phyloP scores from a whole-genome alignment of 805 yeast genomes.

The Yarrowia keelungensis region DNA sequence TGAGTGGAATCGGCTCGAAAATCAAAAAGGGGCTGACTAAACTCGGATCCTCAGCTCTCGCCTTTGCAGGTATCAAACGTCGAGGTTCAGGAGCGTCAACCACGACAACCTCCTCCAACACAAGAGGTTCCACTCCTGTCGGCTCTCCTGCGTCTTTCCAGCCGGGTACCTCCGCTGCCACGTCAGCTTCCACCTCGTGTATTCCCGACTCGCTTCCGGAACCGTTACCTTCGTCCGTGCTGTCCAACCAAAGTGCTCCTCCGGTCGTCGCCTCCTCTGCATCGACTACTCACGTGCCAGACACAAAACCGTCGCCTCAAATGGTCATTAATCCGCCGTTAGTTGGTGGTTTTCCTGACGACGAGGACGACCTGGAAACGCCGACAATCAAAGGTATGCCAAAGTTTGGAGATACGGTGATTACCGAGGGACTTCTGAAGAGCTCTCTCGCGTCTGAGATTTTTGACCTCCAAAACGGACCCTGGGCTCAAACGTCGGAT shows the following conservation, averaged over 20 bases:
- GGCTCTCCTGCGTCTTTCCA: constrained; percentile 21
- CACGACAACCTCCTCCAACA: constrained; percentile 2
- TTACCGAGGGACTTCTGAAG: constrained; percentile 30
- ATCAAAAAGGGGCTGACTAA: constrained; percentile 60
- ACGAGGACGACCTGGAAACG: constrained; percentile 4
- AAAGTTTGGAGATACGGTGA: constrained; percentile 22
- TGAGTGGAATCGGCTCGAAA: constrained; percentile 77
- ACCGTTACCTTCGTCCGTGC: neutral
- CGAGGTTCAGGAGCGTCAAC: constrained; percentile 35
- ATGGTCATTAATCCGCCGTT: neutral
- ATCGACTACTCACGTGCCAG: constrained; percentile 11
- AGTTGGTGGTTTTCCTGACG: constrained; percentile 7
- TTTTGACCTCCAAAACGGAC: constrained; percentile 34
- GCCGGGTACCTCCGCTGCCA: neutral
- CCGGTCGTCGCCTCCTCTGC: neutral
- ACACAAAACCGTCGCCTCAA: neutral
- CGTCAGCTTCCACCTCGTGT: constrained; percentile 14
- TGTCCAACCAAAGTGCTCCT: constrained; percentile 6
- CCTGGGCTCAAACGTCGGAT: constrained; percentile 27
- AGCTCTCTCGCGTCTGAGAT: constrained; percentile 33
- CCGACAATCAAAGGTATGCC: constrained; percentile 27
- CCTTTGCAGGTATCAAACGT: constrained; percentile 46
- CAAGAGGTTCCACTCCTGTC: constrained; percentile 37
- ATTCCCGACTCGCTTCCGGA: constrained; percentile 12
- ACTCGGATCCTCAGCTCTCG: constrained; percentile 46